Evolutionary conservation across 164 flowering plant species (phyloP).

Genomic region (Vitis riparia): DNA sequence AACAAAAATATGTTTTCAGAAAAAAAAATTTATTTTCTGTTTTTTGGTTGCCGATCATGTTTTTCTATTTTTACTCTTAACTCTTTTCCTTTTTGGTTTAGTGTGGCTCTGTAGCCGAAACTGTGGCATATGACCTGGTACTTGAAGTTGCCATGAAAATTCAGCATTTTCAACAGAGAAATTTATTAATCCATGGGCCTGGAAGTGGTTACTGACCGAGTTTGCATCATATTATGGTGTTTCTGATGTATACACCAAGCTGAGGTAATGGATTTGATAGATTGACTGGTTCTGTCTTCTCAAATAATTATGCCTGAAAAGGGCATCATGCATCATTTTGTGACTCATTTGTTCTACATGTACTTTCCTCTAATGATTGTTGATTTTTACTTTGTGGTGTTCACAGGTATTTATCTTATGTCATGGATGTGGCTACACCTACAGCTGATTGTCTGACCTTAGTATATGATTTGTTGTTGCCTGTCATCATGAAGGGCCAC

Average conservation of each 20-base stretch:
- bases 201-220: conserved; percentile 90
- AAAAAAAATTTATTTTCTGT: neutral
- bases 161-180: conserved; percentile 82
- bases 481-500: conserved; percentile 75
- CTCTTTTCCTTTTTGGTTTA: conserved; percentile 29
- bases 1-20: too few relatives aligned
- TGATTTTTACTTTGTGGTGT: conserved; percentile 8
- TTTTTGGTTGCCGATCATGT: neutral
- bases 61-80: neutral
- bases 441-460: conserved; percentile 83
- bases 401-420: conserved; percentile 82
- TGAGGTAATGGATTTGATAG: conserved; percentile 46
- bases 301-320: neutral
- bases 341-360: neutral
- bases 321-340: neutral
- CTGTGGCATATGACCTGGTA: conserved; percentile 91
- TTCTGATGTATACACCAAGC: conserved; percentile 83
- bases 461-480: conserved; percentile 70
- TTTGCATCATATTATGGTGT: conserved; percentile 93
- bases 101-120: conserved; percentile 97
- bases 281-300: neutral
- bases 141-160: conserved; percentile 89
- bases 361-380: conserved; percentile 10
- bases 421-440: conserved; percentile 98
- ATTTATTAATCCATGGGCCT: conserved; percentile 65